Percentiles rank a stretch among this genome's conserved stretches.
phyloP scores from a whole-genome alignment of 2,329 filamentous ascomycete species.

The Pseudogymnoascus sp. region DNA sequence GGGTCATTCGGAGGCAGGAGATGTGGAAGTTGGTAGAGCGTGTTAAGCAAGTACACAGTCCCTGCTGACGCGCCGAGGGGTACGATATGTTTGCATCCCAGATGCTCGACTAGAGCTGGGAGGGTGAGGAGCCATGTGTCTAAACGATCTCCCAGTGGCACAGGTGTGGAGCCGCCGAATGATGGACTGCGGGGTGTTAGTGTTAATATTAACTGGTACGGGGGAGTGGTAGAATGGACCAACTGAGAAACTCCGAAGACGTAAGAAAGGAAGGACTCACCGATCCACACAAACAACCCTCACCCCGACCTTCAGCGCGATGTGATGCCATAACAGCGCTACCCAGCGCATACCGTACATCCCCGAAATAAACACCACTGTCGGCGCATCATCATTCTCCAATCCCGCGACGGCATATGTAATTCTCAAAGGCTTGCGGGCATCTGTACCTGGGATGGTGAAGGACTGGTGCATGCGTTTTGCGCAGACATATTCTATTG shows the following conservation, averaged over 20 bases:
- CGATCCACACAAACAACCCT: conserved; percentile 33
- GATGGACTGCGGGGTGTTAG: conserved; percentile 29
- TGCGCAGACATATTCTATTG: not conserved
- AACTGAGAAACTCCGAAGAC: not conserved
- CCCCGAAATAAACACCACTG: conserved; percentile 31
- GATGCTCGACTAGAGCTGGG: conserved; percentile 31
- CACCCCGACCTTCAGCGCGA: conserved; percentile 28
- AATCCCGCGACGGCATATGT: conserved; percentile 23
- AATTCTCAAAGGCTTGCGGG: conserved; percentile 20
- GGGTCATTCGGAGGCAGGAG: conserved; percentile 27
- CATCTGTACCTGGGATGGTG: conserved; percentile 20
- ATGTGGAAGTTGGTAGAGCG: conserved; percentile 28
- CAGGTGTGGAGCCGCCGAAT: conserved; percentile 36
- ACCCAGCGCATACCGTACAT: conserved; percentile 33
- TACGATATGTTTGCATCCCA: conserved; percentile 32
- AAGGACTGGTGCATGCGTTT: conserved; percentile 20
- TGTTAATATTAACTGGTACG: too few relatives aligned
- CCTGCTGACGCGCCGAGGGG: conserved; percentile 35
- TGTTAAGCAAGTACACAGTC: conserved; percentile 36
- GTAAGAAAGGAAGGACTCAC: conserved; percentile 20
- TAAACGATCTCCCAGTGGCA: conserved; percentile 31
- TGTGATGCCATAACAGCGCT: conserved; percentile 23
- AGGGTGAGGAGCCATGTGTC: conserved; percentile 34
- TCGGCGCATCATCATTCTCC: conserved; percentile 21
- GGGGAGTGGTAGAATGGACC: too few relatives aligned